Evolutionary conservation across 139 green algal species (phyloP).

Genomic region (Chlamydomonas applanata): DNA sequence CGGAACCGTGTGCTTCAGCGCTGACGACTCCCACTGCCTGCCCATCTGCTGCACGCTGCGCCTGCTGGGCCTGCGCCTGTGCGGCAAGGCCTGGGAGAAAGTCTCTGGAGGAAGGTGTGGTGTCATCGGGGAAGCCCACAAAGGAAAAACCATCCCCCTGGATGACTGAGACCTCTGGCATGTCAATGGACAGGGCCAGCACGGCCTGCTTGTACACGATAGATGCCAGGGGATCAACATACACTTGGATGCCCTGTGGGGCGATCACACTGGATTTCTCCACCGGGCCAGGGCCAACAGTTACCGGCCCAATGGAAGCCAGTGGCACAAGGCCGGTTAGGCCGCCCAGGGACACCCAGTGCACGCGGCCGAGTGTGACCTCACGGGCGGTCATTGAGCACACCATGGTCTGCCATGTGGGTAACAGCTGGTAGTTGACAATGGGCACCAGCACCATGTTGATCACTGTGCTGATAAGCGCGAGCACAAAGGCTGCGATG

Average conservation of each 20-base stretch:
- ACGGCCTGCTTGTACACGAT: slow-evolving; percentile 57
- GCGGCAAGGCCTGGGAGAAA: slow-evolving; percentile 62
- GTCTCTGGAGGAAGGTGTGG: slow-evolving; percentile 51
- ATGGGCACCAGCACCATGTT: slow-evolving; percentile 37
- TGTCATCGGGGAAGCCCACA: slow-evolving; percentile 87
- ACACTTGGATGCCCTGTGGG: slow-evolving; percentile 42
- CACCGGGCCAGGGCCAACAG: slow-evolving; percentile 38
- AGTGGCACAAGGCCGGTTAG: slow-evolving; percentile 56
- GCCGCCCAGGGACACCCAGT: slow-evolving; percentile 50
- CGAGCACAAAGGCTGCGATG: slow-evolving; percentile 24
- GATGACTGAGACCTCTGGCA: slow-evolving; percentile 44
- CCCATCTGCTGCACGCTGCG: background rate
- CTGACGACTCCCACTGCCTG: background rate
- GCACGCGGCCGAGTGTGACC: slow-evolving; percentile 40
- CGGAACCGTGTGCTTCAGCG: no score
- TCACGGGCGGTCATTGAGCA: slow-evolving; percentile 1
- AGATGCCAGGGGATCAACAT: slow-evolving; percentile 51
- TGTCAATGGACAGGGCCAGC: slow-evolving; percentile 36
- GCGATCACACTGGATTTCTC: slow-evolving; percentile 43
- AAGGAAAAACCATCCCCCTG: slow-evolving; percentile 77
- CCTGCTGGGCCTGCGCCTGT: slow-evolving; percentile 9
- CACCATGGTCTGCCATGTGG: slow-evolving; percentile 4
- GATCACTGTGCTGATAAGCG: slow-evolving; percentile 27
- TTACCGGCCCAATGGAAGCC: slow-evolving; percentile 45
- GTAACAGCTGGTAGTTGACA: slow-evolving; percentile 31